phyloP scores from a whole-genome alignment of 2,329 filamentous ascomycete species.

The Harringtonia aguacate region DNA sequence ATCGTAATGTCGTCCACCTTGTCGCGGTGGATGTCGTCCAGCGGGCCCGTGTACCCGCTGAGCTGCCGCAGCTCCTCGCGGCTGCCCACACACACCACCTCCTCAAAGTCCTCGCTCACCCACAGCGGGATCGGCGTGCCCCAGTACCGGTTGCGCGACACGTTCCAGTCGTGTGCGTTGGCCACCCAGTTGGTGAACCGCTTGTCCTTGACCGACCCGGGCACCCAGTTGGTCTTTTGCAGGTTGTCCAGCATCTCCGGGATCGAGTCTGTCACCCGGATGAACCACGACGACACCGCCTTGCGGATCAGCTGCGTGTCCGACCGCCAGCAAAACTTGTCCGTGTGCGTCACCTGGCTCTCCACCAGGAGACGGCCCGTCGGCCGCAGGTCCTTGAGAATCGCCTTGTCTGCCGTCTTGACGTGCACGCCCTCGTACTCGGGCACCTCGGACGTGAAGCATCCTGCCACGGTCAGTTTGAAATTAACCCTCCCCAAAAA shows the following conservation, averaged over 20 bases:
- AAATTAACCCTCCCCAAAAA: too few species aligned
- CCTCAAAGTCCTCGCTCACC: conserved; percentile 82
- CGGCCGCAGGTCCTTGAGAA: conserved; percentile 79
- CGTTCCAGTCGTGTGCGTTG: conserved; percentile 90
- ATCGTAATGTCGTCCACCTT: conserved; percentile 93
- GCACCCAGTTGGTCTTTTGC: conserved; percentile 84
- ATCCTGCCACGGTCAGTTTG: conserved; percentile 23
- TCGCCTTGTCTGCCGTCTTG: conserved; percentile 84
- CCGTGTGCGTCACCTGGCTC: conserved; percentile 80
- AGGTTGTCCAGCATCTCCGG: conserved; percentile 88
- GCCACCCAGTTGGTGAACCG: conserved; percentile 86
- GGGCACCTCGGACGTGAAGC: conserved; percentile 64
- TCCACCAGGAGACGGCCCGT: conserved; percentile 71
- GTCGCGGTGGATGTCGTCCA: conserved; percentile 82
- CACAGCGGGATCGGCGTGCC: conserved; percentile 52
- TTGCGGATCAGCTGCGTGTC: conserved; percentile 90
- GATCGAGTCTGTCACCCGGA: conserved; percentile 74
- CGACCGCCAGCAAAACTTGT: conserved; percentile 90
- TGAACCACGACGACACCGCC: conserved; percentile 90
- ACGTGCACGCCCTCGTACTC: conserved; percentile 85
- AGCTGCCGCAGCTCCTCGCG: conserved; percentile 73
- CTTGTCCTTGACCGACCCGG: conserved; percentile 79
- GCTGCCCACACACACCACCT: conserved; percentile 78
- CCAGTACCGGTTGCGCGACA: conserved; percentile 91
- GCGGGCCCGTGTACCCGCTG: conserved; percentile 74